Percentiles rank a stretch among this genome's conserved stretches.
Evolutionary conservation across 1,284 basidiomycete species (phyloP).

Genomic region (Moniliella sp.): DNA sequence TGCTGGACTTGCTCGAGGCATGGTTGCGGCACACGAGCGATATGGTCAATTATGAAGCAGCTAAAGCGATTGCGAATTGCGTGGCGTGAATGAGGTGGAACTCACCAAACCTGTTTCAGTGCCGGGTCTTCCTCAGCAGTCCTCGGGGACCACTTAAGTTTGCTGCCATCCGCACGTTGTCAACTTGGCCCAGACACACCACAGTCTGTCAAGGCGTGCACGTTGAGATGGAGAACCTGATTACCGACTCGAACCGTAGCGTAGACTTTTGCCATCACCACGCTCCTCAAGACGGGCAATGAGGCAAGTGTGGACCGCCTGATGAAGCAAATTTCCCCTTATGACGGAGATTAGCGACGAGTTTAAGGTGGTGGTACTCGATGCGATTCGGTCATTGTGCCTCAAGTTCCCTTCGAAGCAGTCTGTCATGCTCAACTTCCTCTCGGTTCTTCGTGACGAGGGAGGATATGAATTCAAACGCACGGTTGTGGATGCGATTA

Average conservation of each 20-base stretch:
- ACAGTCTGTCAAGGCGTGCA: constrained; percentile 75
- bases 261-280: constrained; percentile 98
- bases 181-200: too few species aligned
- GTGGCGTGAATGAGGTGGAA: constrained; percentile 53
- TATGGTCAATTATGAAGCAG: constrained; percentile 98
- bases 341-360: constrained; percentile 99
- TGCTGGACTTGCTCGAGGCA: constrained; percentile 78
- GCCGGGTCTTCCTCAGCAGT: constrained; percentile 29
- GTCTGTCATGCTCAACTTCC: constrained; percentile 43
- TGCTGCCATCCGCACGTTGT: constrained; percentile 77
- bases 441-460: constrained; percentile 40
- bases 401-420: constrained; percentile 97
- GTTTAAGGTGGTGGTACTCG: constrained; percentile 98
- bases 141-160: constrained; percentile 58
- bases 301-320: constrained; percentile 93
- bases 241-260: constrained; percentile 82
- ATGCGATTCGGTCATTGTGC: constrained; percentile 88
- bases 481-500: constrained; percentile 94
- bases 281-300: constrained; percentile 94
- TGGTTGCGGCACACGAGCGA: constrained; percentile 97
- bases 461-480: constrained; percentile 99
- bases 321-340: constrained; percentile 96
- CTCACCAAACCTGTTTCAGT: constrained; percentile 55
- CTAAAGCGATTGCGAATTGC: constrained; percentile 93
- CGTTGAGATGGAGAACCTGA: constrained; percentile 88